Evolutionary conservation across 768 basidiomycete genomes (phyloP).

Genomic region (Saitozyma sp.): DNA sequence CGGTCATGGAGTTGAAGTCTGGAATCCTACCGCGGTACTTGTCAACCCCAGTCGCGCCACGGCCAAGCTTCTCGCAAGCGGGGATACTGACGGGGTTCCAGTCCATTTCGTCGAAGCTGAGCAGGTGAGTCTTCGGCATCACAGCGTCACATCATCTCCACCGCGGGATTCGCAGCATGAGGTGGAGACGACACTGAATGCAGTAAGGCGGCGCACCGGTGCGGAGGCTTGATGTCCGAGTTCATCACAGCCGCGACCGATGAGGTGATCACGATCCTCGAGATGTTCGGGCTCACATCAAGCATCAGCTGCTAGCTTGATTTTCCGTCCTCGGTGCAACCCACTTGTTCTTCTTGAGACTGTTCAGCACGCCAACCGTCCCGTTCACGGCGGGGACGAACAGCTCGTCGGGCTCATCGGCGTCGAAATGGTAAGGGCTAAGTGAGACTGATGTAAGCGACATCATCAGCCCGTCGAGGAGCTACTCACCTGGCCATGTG

Average conservation of each 20-base stretch:
- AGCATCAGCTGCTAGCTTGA: no score
- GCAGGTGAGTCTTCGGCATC: no score
- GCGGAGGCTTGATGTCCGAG: no score
- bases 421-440: slow-evolving; percentile 21
- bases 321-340: no score
- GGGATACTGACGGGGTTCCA: slow-evolving; percentile 28
- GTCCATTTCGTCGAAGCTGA: slow-evolving; percentile 38
- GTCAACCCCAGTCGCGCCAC: slow-evolving; percentile 20
- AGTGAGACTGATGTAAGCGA: no score
- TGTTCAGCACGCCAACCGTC: slow-evolving; percentile 65
- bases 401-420: slow-evolving; percentile 54
- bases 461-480: no score
- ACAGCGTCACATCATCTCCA: no score
- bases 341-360: slow-evolving; percentile 62
- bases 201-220: no score
- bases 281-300: slow-evolving; percentile 56
- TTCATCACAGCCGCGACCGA: slow-evolving; percentile 38
- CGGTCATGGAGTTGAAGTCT: no score
- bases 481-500: slow-evolving; percentile 46
- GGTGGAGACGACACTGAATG: no score
- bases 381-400: slow-evolving; percentile 72
- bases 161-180: no score
- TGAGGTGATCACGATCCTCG: slow-evolving; percentile 70
- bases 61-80: slow-evolving; percentile 19
- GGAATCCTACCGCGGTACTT: slow-evolving; percentile 35